These are phyloP conservation scores for Trypanosoma scelopori DNA, from an alignment of 208 protist species.

Conservation along the genomic window DNA sequence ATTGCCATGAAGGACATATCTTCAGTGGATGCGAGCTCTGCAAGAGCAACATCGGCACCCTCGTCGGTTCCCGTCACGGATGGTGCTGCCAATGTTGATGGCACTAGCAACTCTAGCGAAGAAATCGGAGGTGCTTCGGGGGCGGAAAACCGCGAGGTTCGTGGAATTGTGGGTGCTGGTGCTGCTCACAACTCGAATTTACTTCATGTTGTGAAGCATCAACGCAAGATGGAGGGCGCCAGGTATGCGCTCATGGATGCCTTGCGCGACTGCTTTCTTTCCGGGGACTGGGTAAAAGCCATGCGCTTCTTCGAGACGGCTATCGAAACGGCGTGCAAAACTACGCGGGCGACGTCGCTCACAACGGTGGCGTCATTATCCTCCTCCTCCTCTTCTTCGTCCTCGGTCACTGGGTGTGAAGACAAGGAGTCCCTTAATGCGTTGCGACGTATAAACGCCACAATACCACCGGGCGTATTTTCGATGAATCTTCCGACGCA, in stretches of 20 bases:
- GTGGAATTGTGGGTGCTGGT: slow-evolving; percentile 28
- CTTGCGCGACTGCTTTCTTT: slow-evolving; percentile 62
- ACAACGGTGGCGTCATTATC: background rate
- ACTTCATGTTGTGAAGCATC: slow-evolving; percentile 15
- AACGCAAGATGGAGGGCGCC: slow-evolving; percentile 15
- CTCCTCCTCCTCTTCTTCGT: background rate
- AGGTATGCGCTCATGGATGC: slow-evolving; percentile 60
- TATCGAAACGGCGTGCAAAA: slow-evolving; percentile 21
- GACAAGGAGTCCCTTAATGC: slow-evolving; percentile 35
- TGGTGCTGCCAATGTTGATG: background rate
- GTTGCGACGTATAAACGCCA: slow-evolving; percentile 39
- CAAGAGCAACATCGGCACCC: background rate
- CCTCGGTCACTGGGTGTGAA: background rate
- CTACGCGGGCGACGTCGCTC: background rate
- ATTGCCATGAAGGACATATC: background rate
- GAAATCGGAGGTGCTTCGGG: background rate
- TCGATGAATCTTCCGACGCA: slow-evolving; percentile 1
- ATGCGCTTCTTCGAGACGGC: slow-evolving; percentile 55
- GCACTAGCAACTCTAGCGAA: background rate
- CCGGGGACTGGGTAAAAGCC: slow-evolving; percentile 56
- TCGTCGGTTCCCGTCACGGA: background rate
- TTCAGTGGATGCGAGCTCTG: background rate
- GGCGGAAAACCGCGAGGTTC: slow-evolving; percentile 11
- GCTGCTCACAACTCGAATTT: slow-evolving; percentile 31
- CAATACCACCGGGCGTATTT: slow-evolving; percentile 11